Base-by-base conservation (phyloP, 257 asterid species). In the Hygrophila difformis region DNA sequence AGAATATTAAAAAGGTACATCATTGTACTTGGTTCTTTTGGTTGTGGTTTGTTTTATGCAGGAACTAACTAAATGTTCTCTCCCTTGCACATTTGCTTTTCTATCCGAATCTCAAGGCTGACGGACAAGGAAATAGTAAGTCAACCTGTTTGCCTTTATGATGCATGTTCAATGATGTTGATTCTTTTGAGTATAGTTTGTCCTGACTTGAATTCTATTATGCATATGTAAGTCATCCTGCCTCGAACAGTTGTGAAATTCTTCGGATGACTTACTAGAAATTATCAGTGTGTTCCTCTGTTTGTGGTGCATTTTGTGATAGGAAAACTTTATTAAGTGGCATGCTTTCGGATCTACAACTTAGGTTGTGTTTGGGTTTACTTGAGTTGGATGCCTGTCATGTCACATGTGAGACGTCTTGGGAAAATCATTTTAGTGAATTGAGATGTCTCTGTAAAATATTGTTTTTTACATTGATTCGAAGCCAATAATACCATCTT, bases 61-160 rank as follows among this genome's bases (percentile, higher is more conserved):
- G 20, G 37, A 52, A 59, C 23, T 36, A 44, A 34, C 71, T 68
- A 49, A 74, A 57, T 12, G 24, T 56, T 63, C 46, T 57, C 61
- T 49, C 50, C 49, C 51, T 64, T 54, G 33, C 53, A 28, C 46
- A 20, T 33, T 35, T 9, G 9, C 31, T 51, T 39, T 55, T 38
- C 40, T 37, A 63, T 61, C 59, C 48, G 2, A 56, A 61, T 59
- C 49, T 60, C 65, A 73, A 91, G 96, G 75, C 64, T 91, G 78
- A 76, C 69, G 24, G 95, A 79, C 72, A 78, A 68, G 61, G 95
- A 91, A 75, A 82, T 74, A 93, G 99, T 91, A 61, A 56, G 86
- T 46, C 37, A 24, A 15, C 17, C 55, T 59, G 53, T 34, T 55
- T 34, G 15, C 41, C 43, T 48, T 20, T 58, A 43, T 31, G 53